These are phyloP conservation scores for Penicillium mononematosum DNA, from an alignment of 495 filamentous ascomycete species.

Conservation along the genomic window DNA sequence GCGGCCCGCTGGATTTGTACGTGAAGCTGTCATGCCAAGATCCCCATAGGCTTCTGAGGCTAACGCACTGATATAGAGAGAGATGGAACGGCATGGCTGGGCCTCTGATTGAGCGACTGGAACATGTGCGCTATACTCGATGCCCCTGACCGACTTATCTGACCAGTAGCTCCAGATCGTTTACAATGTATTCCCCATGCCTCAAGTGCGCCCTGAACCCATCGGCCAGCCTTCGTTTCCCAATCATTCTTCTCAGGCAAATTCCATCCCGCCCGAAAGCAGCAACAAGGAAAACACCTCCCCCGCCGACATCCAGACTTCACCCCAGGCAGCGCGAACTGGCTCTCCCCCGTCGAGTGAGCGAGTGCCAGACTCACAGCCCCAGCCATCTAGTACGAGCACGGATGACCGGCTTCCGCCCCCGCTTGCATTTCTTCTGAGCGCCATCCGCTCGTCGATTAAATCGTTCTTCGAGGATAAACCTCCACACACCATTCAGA, in stretches of 20 bases:
- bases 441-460: constrained; percentile 66
- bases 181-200: constrained; percentile 53
- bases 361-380: constrained; percentile 47
- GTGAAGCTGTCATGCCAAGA: constrained; percentile 17
- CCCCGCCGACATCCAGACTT: constrained; percentile 34
- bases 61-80: constrained; percentile 42
- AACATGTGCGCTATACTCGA: constrained; percentile 43
- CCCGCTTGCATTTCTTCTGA: constrained; percentile 60
- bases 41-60: constrained; percentile 15
- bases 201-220: constrained; percentile 37
- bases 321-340: constrained; percentile 31
- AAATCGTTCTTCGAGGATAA: constrained; percentile 63
- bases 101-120: constrained; percentile 51
- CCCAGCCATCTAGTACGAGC: constrained; percentile 40
- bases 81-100: constrained; percentile 56
- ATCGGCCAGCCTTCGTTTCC: constrained; percentile 24
- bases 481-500: constrained; percentile 91
- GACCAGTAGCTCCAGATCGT: constrained; percentile 43
- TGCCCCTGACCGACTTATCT: constrained; percentile 6
- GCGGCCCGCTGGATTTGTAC: constrained; percentile 70
- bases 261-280: constrained; percentile 32
- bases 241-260: constrained; percentile 37
- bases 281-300: constrained; percentile 56
- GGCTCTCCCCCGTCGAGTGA: constrained; percentile 41
- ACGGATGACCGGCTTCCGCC: constrained; percentile 57